Evolutionary conservation across 2,329 filamentous ascomycete genomes (phyloP).

Genomic region (Hymenoscyphus occultus): DNA sequence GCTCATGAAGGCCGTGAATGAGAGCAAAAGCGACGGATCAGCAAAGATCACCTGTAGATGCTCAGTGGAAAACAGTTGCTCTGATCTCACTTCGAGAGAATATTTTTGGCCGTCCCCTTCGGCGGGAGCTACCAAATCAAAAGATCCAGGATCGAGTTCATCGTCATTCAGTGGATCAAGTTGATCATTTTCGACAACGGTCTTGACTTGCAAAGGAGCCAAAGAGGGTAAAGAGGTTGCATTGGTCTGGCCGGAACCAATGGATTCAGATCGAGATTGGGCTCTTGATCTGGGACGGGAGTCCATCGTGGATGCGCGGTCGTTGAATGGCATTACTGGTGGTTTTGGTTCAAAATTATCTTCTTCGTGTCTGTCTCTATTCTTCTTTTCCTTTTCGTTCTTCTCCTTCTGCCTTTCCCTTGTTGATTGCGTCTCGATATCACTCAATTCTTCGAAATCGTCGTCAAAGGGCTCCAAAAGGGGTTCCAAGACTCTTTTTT

Average conservation of each 20-base stretch:
- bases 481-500: neutral
- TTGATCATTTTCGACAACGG: conserved; percentile 47
- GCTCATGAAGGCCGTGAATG: conserved; percentile 66
- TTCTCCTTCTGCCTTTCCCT: neutral
- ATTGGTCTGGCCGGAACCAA: conserved; percentile 31
- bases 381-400: neutral
- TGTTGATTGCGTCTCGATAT: conserved; percentile 4
- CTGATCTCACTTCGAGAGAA: conserved; percentile 61
- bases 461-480: conserved; percentile 1
- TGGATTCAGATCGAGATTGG: conserved; percentile 24
- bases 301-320: conserved; percentile 23
- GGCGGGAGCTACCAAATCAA: conserved; percentile 49
- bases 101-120: conserved; percentile 40
- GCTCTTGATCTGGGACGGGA: conserved; percentile 19
- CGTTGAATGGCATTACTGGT: conserved; percentile 8
- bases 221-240: conserved; percentile 28
- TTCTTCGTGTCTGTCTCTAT: neutral
- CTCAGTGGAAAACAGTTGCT: conserved; percentile 62
- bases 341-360: conserved; percentile 7
- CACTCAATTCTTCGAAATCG: conserved; percentile 5
- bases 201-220: conserved; percentile 32
- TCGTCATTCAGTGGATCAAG: conserved; percentile 42
- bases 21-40: conserved; percentile 59
- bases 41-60: conserved; percentile 65
- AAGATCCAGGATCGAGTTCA: conserved; percentile 52